Conservation (phyloP, 345 rosid species). For the Geranium rotundifolium region DNA sequence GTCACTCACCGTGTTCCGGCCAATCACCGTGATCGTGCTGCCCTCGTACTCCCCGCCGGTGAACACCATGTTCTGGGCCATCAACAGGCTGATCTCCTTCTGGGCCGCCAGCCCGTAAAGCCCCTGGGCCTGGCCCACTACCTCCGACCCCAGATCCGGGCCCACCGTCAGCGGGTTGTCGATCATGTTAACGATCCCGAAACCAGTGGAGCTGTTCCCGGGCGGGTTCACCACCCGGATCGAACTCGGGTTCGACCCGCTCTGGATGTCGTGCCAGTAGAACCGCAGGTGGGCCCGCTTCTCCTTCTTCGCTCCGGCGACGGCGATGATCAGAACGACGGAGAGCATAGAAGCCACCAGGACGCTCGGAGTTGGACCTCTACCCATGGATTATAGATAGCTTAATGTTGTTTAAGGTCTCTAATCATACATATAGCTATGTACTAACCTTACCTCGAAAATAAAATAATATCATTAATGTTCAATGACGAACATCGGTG, state of each 20-base stretch:
- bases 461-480: too few species aligned
- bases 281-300: conserved; percentile 51
- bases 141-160: conserved; percentile 38
- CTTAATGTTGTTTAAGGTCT: too few species aligned
- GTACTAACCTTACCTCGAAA: too few species aligned
- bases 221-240: conserved; percentile 26
- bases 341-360: too few species aligned
- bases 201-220: conserved; percentile 18
- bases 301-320: too few species aligned
- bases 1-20: conserved; percentile 41
- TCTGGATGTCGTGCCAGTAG: conserved; percentile 55
- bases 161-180: conserved; percentile 56
- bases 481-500: too few species aligned
- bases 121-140: conserved; percentile 71
- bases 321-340: too few species aligned
- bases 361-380: too few species aligned
- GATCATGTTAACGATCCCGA: conserved; percentile 49
- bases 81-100: conserved; percentile 41
- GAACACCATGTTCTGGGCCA: conserved; percentile 64
- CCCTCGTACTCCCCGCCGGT: conserved; percentile 58
- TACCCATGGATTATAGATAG: too few species aligned
- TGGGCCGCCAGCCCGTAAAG: conserved; percentile 45
- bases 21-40: conserved; percentile 50
- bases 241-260: conserved; percentile 41
- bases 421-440: too few species aligned